Base-by-base conservation (phyloP, 1,139 yeast species). In the Starmera stellimalicola region DNA sequence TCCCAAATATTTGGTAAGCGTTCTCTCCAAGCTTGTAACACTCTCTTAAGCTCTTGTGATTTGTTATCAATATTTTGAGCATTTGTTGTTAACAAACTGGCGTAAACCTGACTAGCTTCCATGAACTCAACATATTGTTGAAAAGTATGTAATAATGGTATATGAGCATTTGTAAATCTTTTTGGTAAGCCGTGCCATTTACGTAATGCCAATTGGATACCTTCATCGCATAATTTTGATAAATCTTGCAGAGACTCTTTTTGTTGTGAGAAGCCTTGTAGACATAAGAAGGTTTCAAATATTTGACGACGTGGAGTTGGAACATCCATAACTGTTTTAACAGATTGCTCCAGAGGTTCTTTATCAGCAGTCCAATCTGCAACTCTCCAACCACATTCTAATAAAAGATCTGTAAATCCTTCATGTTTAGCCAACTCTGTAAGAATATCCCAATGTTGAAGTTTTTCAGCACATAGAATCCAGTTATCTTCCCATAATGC, bases 321-420 rank as follows among this genome's bases (percentile, higher is more conserved):
- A 20, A 87, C 96, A 58, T 93, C 99, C 95, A 91, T 87, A 3
- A 91, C 95, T 33, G 93, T 83, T 55, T 87, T 84, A 23, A 91
- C 94, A 1, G 95, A 82, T 53, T 85, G 95, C 51, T 88, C 97
- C 31, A 93, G 65, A 0, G 97, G 91, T 41, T 88, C 98, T 44
- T 93, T 71, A 48, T 93, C 98, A 15, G 94, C 79, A 40, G 81
- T 81, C 99, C 99, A 93, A 51, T 93, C 97, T 7, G 98, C 97
- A 32, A 91, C 95, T 53, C 98, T 70, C 99, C 99, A 93, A 30
- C 97, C 98, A 67, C 99, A 93, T 58, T 93, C 99, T 18, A 93
- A 65, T 26, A 93, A 62, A 44, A 93, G 65, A 52, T 93, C 99
- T 0, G 96, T 85, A 52, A 88, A 93, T 1, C 96, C 96, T 65